Percentiles rank a stretch among this genome's conserved stretches.
Conservation (phyloP, 2,329 filamentous ascomycete genomes). For the Geosmithia putterillii region DNA sequence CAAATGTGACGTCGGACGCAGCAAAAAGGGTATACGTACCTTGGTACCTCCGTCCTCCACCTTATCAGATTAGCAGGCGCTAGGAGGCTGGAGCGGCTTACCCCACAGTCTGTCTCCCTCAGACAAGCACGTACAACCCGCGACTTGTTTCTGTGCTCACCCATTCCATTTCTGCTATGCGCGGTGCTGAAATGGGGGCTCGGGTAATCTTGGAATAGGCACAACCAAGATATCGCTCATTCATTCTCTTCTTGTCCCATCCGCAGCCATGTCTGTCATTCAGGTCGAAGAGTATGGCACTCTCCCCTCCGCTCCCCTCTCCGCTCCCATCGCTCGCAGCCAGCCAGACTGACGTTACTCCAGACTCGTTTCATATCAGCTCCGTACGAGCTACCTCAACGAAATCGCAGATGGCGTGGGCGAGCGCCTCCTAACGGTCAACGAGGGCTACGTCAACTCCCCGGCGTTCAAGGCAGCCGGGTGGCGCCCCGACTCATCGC, state of each 20-base stretch:
- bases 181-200: not conserved
- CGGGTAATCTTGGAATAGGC: not conserved
- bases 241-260: not conserved
- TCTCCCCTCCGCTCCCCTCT: not conserved
- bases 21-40: not conserved
- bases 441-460: constrained; percentile 67
- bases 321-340: not conserved
- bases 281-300: constrained; percentile 23
- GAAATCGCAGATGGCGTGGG: constrained; percentile 75
- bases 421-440: constrained; percentile 71
- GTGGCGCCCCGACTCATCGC: constrained; percentile 61
- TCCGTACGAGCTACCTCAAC: constrained; percentile 68
- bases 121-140: not conserved
- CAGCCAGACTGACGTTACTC: constrained; percentile 7
- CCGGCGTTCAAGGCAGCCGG: constrained; percentile 73
- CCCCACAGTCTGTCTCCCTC: not conserved
- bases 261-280: constrained; percentile 21
- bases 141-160: not conserved
- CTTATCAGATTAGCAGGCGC: not conserved
- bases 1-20: not conserved
- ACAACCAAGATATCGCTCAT: not conserved
- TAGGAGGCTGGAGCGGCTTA: not conserved
- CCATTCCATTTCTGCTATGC: not conserved
- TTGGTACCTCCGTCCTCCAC: not conserved
- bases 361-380: constrained; percentile 71